phyloP scores from a whole-genome alignment of 2,329 filamentous ascomycete genomes.

The Pestalotiopsis sp. region DNA sequence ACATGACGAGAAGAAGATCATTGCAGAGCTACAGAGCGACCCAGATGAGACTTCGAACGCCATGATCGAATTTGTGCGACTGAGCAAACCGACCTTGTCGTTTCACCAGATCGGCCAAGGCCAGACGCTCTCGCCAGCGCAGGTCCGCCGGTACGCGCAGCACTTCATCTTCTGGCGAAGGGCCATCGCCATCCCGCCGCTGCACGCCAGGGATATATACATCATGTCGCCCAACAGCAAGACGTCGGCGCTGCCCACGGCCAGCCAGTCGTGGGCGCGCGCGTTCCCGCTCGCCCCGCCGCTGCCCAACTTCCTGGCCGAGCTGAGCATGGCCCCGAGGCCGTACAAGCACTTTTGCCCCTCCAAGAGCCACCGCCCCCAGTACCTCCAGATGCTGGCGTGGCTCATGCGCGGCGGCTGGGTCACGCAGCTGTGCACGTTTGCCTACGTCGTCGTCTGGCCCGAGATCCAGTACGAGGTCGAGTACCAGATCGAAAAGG shows the following conservation, averaged over 20 bases:
- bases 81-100: constrained; percentile 71
- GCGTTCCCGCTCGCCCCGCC: constrained; percentile 83
- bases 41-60: constrained; percentile 75
- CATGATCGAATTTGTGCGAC: constrained; percentile 80
- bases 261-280: constrained; percentile 72
- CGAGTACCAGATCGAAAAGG: constrained; percentile 69
- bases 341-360: constrained; percentile 85
- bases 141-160: constrained; percentile 85
- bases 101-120: constrained; percentile 73
- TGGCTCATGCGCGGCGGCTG: constrained; percentile 93
- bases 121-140: constrained; percentile 73
- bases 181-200: constrained; percentile 86
- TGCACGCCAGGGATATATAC: constrained; percentile 89
- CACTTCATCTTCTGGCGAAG: constrained; percentile 97
- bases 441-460: constrained; percentile 84
- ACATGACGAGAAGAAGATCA: constrained; percentile 75
- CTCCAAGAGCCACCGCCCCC: constrained; percentile 81
- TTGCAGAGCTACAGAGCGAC: constrained; percentile 76
- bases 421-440: constrained; percentile 91
- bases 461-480: constrained; percentile 83
- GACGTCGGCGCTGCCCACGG: constrained; percentile 68
- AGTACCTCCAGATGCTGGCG: constrained; percentile 88
- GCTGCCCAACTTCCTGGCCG: constrained; percentile 83
- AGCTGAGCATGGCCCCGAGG: constrained; percentile 78
- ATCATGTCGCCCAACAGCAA: constrained; percentile 91